Evolutionary conservation across 352 stramenopile genomes (phyloP).

Genomic region (Nothophytophthora sp.): DNA sequence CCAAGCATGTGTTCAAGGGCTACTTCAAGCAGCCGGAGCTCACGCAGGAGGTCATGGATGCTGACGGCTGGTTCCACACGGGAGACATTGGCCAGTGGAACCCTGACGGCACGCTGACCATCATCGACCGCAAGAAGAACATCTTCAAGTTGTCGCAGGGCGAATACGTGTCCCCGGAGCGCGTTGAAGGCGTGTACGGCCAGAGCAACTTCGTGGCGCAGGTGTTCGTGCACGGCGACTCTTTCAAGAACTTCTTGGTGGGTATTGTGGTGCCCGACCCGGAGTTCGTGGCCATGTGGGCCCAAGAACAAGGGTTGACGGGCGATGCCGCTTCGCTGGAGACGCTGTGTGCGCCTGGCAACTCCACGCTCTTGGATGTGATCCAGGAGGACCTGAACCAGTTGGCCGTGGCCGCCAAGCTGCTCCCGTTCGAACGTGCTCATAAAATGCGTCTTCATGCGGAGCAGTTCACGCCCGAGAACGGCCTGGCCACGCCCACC

Average conservation of each 20-base stretch:
- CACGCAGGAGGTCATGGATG: conserved; percentile 86
- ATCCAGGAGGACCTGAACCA: conserved; percentile 38
- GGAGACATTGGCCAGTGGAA: conserved; percentile 95
- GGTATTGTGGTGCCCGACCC: conserved; percentile 87
- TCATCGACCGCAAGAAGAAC: conserved; percentile 91
- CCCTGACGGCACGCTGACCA: conserved; percentile 82
- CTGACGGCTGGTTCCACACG: conserved; percentile 94
- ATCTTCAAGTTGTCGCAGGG: conserved; percentile 92
- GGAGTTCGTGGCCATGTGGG: conserved; percentile 51
- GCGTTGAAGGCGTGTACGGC: conserved; percentile 93
- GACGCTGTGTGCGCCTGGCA: conserved; percentile 22
- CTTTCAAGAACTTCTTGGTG: conserved; percentile 91
- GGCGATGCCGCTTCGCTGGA: conserved; percentile 30
- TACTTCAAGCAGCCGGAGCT: conserved; percentile 94
- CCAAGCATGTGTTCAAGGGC: conserved; percentile 74
- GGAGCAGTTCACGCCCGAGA: conserved; percentile 90
- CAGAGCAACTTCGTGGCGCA: conserved; percentile 91
- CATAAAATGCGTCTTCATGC: conserved; percentile 88
- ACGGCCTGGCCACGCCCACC: conserved; percentile 93
- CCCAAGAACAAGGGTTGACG: conserved; percentile 24
- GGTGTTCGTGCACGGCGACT: conserved; percentile 95
- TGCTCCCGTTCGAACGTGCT: conserved; percentile 94
- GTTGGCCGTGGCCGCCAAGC: conserved; percentile 48
- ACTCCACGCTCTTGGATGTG: conserved; percentile 30
- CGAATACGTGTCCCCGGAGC: conserved; percentile 96